Evolutionary conservation across 1,284 basidiomycete genomes (phyloP), one percentile per base, ranked within the genome.

Genomic region (Psilocybe mexicana): DNA sequence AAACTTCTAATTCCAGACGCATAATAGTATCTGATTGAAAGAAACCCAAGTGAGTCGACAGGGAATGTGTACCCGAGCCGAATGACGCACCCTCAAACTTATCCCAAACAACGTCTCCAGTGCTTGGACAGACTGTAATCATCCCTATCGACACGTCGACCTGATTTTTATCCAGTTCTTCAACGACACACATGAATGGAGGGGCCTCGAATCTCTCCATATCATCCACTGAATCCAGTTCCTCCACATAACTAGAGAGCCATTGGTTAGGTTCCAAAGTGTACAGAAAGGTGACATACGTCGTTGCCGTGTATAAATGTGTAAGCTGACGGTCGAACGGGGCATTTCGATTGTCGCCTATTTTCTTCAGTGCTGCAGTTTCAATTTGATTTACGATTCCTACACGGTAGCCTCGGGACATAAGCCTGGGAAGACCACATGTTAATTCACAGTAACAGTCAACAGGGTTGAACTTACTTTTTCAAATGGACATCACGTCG

Each of bases 361-460:
- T 87, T 71, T 96, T 97, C 76, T 99, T 98, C 54, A 99, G 79
- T 0, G 96, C 96, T 0, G 96, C 93, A 0, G 96, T 98, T 74
- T 99, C 96, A 2, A 82, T 86, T 72, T 98, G 96, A n/a, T 88
- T 83, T 0, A 97, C 88, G 10, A 99, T 86, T 8, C 96, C 96
- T 50, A 99, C 85, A 73, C 94, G 93, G 71, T 94, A 82, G 0
- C 96, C 96, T 54, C 88, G 84, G 0, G 91, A 88, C 43, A 98
- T 82, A 35, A 98, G 80, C 63, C 93, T 95, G 51, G 3, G 38
- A 30, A 26, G 43, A 33, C 53, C 40, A 50, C 38, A 44, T 43
- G 43, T 47, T 25, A 43, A 28, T 6, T 46, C 33, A 42, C 23
- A 25, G 23, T 43, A 6, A 61, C 57, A 40, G 3, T 63, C 57